Evolutionary conservation across 306 rosid species (phyloP).

Genomic region (Cyamopsis tetragonoloba): DNA sequence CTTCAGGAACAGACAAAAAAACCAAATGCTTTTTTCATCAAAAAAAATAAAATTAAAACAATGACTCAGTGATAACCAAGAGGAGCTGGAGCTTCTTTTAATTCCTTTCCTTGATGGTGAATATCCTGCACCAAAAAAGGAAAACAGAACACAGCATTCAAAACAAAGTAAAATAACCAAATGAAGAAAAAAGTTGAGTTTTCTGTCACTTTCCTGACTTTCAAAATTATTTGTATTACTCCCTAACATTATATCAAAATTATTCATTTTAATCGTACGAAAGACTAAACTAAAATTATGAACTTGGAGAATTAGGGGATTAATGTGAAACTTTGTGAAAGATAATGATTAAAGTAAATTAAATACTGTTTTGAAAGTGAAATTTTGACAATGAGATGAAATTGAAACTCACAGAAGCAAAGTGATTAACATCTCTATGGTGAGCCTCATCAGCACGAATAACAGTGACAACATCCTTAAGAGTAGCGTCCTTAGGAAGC

Average conservation of each 20-base stretch:
- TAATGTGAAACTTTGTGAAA: too few species aligned
- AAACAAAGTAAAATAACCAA: neutral
- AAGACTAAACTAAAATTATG: too few species aligned
- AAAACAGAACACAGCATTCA: neutral
- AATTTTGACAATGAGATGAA: neutral
- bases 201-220: too few species aligned
- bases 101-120: constrained; percentile 42
- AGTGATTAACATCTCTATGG: constrained; percentile 76
- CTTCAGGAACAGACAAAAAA: neutral
- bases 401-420: constrained; percentile 58
- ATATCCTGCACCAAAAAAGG: constrained; percentile 40
- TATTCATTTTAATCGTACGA: too few species aligned
- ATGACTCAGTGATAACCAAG: constrained; percentile 36
- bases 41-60: neutral
- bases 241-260: too few species aligned
- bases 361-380: neutral
- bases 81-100: constrained; percentile 49
- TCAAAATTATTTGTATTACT: too few species aligned
- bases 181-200: neutral
- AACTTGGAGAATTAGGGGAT: too few species aligned
- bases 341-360: too few species aligned
- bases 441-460: constrained; percentile 91
- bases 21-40: too few species aligned
- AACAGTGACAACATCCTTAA: constrained; percentile 63
- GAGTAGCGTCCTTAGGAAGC: constrained; percentile 63